Conservation (phyloP, 2,329 filamentous ascomycete genomes). For the Fusarium cyanostomum region DNA sequence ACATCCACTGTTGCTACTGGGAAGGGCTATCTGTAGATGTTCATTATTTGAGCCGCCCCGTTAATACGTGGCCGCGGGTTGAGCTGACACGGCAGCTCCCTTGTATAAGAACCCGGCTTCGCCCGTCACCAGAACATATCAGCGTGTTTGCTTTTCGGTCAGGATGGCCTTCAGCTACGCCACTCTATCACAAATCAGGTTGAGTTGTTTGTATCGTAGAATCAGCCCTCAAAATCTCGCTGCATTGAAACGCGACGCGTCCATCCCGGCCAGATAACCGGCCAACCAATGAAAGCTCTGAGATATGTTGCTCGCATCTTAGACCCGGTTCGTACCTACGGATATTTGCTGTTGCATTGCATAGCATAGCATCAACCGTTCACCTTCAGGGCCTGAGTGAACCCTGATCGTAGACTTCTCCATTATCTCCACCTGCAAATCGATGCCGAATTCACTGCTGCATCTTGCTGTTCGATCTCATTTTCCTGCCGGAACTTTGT, state of each 20-base stretch:
- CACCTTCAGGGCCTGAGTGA: constrained; percentile 22
- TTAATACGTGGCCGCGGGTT: neutral
- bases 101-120: neutral
- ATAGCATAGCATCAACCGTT: constrained; percentile 20
- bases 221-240: constrained; percentile 4
- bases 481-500: neutral
- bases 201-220: constrained; percentile 15
- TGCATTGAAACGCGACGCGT: constrained; percentile 24
- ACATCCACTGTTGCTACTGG: neutral
- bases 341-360: constrained; percentile 23
- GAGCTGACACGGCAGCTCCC: neutral
- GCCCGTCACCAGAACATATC: constrained; percentile 2
- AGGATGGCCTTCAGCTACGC: constrained; percentile 13
- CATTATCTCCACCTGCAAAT: constrained; percentile 7
- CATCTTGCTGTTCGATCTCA: neutral
- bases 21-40: neutral
- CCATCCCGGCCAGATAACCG: constrained; percentile 14
- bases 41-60: neutral
- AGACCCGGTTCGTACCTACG: constrained; percentile 8
- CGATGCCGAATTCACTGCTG: neutral
- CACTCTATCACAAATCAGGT: constrained; percentile 7
- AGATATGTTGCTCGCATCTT: constrained; percentile 4
- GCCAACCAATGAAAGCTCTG: constrained; percentile 11
- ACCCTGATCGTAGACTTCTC: constrained; percentile 9
- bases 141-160: constrained; percentile 13